Evolutionary conservation across 108 stramenopile genomes (phyloP).

Genomic region (Seminavis robusta): DNA sequence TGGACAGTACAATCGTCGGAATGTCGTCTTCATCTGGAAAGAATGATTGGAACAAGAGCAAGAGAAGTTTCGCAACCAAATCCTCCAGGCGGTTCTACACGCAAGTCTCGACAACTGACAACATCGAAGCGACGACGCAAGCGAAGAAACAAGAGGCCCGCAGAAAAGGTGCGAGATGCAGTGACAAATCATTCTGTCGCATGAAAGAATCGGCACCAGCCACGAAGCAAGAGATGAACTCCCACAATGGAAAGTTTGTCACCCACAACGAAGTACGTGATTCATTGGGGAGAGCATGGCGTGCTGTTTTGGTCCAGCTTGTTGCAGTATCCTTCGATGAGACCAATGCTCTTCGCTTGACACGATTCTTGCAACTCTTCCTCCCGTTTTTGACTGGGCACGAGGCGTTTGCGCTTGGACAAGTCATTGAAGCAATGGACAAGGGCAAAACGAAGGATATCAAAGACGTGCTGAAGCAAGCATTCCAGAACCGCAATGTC

Average conservation of each 20-base stretch:
- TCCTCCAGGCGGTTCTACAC: no score
- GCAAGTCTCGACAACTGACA: no score
- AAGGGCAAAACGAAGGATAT: constrained; percentile 1
- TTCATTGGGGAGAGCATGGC: constrained; percentile 13
- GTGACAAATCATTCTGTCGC: no score
- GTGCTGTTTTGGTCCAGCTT: constrained; percentile 6
- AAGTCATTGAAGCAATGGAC: constrained; percentile 30
- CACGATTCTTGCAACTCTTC: constrained; percentile 21
- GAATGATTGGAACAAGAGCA: no score
- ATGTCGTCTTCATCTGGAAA: no score
- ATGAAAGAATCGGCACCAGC: neutral
- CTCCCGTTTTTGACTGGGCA: constrained; percentile 27
- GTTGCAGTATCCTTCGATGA: constrained; percentile 14
- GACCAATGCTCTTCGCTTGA: constrained; percentile 16
- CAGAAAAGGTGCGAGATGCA: no score
- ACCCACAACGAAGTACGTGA: constrained; percentile 13
- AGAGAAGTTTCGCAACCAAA: no score
- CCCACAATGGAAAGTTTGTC: constrained; percentile 10
- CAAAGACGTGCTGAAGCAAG: constrained; percentile 12
- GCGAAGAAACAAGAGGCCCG: no score
- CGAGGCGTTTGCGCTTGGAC: constrained; percentile 23
- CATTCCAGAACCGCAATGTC: constrained; percentile 36
- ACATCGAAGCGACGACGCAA: no score
- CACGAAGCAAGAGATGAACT: constrained; percentile 1
- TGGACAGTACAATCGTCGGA: no score